These are phyloP conservation scores for Naumovozyma dairenensis DNA, from an alignment of 805 yeast genomes.

Conservation along the genomic window DNA sequence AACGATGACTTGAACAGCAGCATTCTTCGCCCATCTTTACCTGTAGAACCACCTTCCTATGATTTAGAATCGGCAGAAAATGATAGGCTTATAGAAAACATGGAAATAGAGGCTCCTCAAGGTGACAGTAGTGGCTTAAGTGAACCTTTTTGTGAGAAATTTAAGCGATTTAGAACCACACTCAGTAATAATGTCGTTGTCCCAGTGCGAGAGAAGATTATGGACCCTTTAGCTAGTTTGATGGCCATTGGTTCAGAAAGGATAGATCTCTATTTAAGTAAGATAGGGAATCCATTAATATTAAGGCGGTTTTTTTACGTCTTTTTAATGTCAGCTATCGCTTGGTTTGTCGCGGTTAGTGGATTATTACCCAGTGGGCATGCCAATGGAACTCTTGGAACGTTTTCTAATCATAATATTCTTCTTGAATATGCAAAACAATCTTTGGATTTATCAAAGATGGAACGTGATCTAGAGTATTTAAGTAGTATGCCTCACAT, in stretches of 20 bases:
- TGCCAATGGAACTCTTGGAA: constrained; percentile 37
- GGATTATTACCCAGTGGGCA: constrained; percentile 41
- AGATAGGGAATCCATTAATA: constrained; percentile 75
- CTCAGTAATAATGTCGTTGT: constrained; percentile 25
- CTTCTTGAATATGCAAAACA: constrained; percentile 38
- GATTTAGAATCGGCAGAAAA: constrained; percentile 23
- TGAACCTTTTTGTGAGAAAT: constrained; percentile 6
- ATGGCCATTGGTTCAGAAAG: constrained; percentile 29
- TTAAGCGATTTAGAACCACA: constrained; percentile 12
- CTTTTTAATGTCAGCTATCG: constrained; percentile 44
- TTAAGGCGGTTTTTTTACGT: constrained; percentile 71
- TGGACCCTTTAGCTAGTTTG: constrained; percentile 40
- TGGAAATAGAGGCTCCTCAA: constrained; percentile 37
- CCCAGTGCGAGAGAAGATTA: constrained; percentile 32
- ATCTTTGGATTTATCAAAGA: constrained; percentile 41
- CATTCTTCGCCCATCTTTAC: constrained; percentile 19
- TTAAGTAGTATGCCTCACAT: constrained; percentile 69
- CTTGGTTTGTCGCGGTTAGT: constrained; percentile 49
- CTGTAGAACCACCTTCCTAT: constrained; percentile 29
- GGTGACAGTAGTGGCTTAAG: background rate
- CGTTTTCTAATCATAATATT: constrained; percentile 49
- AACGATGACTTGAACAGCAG: constrained; percentile 2
- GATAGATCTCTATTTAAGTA: constrained; percentile 48
- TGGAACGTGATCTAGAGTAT: constrained; percentile 60
- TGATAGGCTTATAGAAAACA: too few relatives aligned